phyloP scores from a whole-genome alignment of 1,284 basidiomycete genomes.

The Fistulinella cinereoalba region DNA sequence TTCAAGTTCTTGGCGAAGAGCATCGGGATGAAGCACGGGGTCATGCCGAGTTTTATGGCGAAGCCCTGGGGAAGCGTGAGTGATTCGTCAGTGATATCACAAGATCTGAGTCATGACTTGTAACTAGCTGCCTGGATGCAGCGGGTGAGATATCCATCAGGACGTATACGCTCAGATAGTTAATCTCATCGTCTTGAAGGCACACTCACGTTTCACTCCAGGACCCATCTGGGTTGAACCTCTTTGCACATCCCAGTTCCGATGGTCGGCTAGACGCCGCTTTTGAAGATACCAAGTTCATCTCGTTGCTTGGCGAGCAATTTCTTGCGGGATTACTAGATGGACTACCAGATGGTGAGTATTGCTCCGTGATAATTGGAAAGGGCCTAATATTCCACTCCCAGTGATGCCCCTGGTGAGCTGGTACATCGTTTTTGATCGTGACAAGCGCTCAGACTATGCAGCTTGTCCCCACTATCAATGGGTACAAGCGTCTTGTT shows the following conservation, averaged over 20 bases:
- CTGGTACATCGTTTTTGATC: background rate
- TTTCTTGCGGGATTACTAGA: slow-evolving; percentile 91
- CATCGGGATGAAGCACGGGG: slow-evolving; percentile 83
- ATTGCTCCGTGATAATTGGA: background rate
- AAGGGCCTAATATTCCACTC: slow-evolving; percentile 1
- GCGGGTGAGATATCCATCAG: slow-evolving; percentile 56
- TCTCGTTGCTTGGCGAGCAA: slow-evolving; percentile 85
- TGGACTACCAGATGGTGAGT: slow-evolving; percentile 82
- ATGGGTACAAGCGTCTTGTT: slow-evolving; percentile 96
- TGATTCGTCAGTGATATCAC: slow-evolving; percentile 6
- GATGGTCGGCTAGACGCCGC: slow-evolving; percentile 66
- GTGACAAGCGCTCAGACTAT: slow-evolving; percentile 5
- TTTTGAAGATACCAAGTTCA: slow-evolving; percentile 78
- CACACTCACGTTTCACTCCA: slow-evolving; percentile 91
- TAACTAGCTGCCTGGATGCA: slow-evolving; percentile 81
- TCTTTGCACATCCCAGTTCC: slow-evolving; percentile 66
- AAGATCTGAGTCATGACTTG: slow-evolving; percentile 3
- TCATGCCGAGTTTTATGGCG: slow-evolving; percentile 97
- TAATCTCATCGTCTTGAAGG: slow-evolving; percentile 38
- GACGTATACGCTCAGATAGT: background rate
- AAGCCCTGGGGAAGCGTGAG: slow-evolving; percentile 90
- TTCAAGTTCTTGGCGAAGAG: slow-evolving; percentile 95
- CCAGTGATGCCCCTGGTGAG: slow-evolving; percentile 63
- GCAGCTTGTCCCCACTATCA: slow-evolving; percentile 88
- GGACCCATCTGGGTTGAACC: slow-evolving; percentile 66